Conservation (phyloP, 441 rosid species). For the Melastoma candidum region DNA sequence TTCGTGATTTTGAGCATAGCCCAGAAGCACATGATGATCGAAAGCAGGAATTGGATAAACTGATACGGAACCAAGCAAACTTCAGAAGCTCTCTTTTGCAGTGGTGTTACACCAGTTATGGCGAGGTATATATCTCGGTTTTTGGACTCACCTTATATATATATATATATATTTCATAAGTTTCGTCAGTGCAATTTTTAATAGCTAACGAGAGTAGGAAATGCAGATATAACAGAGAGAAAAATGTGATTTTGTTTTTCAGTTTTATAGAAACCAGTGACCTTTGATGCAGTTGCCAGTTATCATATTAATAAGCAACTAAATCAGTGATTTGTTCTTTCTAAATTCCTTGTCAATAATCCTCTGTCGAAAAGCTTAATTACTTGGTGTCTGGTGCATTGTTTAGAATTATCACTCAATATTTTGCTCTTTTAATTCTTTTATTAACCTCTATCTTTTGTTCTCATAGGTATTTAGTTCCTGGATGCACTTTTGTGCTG, state of each 20-base stretch:
- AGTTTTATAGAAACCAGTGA: too few species aligned
- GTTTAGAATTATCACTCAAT: not conserved
- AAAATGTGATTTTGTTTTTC: too few species aligned
- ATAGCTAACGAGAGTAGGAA: too few species aligned
- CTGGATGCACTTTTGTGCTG: constrained; percentile 99
- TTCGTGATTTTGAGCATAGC: constrained; percentile 91
- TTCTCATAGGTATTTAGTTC: constrained; percentile 83
- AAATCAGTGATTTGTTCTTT: too few species aligned
- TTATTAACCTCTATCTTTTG: constrained; percentile 10
- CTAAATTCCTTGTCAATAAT: too few species aligned
- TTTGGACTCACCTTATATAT: too few species aligned
- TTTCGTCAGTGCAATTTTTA: constrained; percentile 1
- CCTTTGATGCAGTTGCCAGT: too few species aligned
- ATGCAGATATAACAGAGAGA: too few species aligned
- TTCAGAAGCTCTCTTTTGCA: constrained; percentile 88
- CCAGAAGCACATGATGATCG: constrained; percentile 77
- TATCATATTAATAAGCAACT: too few species aligned
- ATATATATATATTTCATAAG: not conserved
- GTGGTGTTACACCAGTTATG: constrained; percentile 96
- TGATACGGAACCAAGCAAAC: constrained; percentile 72
- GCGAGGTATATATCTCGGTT: constrained; percentile 51
- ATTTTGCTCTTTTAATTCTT: not conserved
- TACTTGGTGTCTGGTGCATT: too few species aligned
- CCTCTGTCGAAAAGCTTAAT: too few species aligned
- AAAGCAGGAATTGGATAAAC: constrained; percentile 76